phyloP scores from a whole-genome alignment of 1,284 basidiomycete genomes.

The Omphalotus olearius region DNA sequence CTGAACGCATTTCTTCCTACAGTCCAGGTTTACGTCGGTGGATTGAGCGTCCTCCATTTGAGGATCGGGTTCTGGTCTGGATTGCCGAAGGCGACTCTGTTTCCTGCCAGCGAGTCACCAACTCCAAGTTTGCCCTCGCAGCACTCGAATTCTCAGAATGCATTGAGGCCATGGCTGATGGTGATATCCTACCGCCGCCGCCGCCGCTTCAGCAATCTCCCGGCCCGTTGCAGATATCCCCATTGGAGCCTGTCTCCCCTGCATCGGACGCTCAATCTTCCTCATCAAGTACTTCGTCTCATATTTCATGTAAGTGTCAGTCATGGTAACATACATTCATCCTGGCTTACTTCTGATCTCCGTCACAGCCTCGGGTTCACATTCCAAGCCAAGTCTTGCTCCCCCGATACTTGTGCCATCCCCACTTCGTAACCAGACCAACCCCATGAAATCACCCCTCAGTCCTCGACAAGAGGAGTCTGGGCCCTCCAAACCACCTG shows the following conservation, averaged over 20 bases:
- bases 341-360: constrained; percentile 5
- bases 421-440: constrained; percentile 46
- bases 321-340: constrained; percentile 4
- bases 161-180: constrained; percentile 55
- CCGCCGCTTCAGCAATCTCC: background rate
- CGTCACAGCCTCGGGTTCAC: constrained; percentile 16
- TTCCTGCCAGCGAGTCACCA: constrained; percentile 36
- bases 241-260: constrained; percentile 8
- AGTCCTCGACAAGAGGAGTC: constrained; percentile 3
- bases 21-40: constrained; percentile 62
- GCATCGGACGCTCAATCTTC: constrained; percentile 13
- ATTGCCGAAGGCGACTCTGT: constrained; percentile 34
- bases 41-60: constrained; percentile 70
- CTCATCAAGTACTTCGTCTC: constrained; percentile 17
- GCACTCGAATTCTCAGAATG: constrained; percentile 67
- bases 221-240: background rate
- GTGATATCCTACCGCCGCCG: constrained; percentile 3
- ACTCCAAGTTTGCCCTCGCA: constrained; percentile 58
- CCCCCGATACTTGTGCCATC: constrained; percentile 44
- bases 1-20: constrained; percentile 33
- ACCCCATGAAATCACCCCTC: constrained; percentile 17
- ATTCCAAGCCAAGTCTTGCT: constrained; percentile 19
- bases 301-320: constrained; percentile 17
- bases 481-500: background rate
- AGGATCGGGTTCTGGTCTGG: constrained; percentile 61